Evolutionary conservation across 495 filamentous ascomycete species (phyloP).

Genomic region (Xylaria intraflava): DNA sequence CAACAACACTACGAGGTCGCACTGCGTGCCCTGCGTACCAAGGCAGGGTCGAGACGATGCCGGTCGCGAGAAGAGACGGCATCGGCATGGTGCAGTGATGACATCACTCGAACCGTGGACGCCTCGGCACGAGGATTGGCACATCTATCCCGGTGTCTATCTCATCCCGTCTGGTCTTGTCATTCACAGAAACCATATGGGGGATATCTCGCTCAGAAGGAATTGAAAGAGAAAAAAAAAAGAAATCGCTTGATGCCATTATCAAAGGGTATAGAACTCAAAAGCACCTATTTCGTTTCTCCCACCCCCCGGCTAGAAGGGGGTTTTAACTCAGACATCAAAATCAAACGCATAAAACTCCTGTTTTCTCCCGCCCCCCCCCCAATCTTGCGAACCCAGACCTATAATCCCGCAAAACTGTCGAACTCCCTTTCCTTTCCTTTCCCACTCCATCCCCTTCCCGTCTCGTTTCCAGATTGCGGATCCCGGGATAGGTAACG

Average conservation of each 20-base stretch:
- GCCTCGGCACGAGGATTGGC: constrained; percentile 4
- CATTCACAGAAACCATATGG: background rate
- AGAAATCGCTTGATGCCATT: constrained; percentile 4
- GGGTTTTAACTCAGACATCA: background rate
- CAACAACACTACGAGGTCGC: no score
- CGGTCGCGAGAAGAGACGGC: background rate
- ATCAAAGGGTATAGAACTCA: constrained; percentile 14
- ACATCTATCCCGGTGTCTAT: no score
- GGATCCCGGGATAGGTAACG: background rate
- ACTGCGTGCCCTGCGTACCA: no score
- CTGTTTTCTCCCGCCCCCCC: background rate
- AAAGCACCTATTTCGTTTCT: constrained; percentile 1
- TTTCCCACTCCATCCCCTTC: no score
- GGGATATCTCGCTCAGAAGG: background rate
- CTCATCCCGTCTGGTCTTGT: no score
- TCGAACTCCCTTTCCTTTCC: background rate
- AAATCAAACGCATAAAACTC: constrained; percentile 1
- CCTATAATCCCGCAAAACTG: background rate
- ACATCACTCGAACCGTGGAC: constrained; percentile 4
- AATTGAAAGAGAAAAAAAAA: background rate
- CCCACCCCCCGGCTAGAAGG: background rate
- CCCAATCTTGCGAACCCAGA: background rate
- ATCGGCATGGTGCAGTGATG: background rate
- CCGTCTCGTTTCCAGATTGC: background rate
- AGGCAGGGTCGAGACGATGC: no score